Evolutionary conservation across 768 basidiomycete species (phyloP), one percentile per base, ranked within the genome.

Genomic region (Solioccasus polychromus): DNA sequence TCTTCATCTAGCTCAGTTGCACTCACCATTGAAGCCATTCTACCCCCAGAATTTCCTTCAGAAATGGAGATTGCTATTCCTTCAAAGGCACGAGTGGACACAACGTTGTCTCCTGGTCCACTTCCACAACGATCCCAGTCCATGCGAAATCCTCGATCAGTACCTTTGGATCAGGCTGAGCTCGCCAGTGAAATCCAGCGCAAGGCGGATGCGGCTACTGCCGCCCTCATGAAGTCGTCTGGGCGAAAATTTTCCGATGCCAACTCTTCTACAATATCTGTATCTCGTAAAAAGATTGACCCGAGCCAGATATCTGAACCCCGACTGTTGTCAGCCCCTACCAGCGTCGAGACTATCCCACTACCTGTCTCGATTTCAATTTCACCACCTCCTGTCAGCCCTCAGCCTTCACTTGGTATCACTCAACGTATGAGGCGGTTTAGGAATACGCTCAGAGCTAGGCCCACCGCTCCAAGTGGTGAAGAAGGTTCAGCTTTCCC

Each of bases 391-490:
- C 43, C 55, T 25, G 38, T 53, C 19, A 66, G 68, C 45, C 66
- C 70, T 11, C 62, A 71, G 32, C 60, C 75, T 23, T 76, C 74
- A 43, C 60, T 74, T 29, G 71, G 68, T 55, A 75, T 91, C 47
- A 82, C 85, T 35, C 79, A 81, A 31, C 80, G 87, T 19, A 80
- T 92, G 71, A 84, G 79, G 64, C 82, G 77, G 58, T 67, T 92
- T 38, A 74, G 83, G 42, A 78, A 86, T 40, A 84, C 85, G 0
- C 68, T 91, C 46, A 76, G 84, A 34, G 70, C 79, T 23, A 78
- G 75, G 49, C 67, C 68, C 11, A 76, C 74, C 45, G 60, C 69
- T 30, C 53, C 68, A n/a, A 53, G 66, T 15, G 78, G 79, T 18
- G 85, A 87, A 47, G 77, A 74, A 39, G 58, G 71, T 14, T 69